phyloP scores from a whole-genome alignment of 2,329 filamentous ascomycete species.

The Neofusicoccum sp. region DNA sequence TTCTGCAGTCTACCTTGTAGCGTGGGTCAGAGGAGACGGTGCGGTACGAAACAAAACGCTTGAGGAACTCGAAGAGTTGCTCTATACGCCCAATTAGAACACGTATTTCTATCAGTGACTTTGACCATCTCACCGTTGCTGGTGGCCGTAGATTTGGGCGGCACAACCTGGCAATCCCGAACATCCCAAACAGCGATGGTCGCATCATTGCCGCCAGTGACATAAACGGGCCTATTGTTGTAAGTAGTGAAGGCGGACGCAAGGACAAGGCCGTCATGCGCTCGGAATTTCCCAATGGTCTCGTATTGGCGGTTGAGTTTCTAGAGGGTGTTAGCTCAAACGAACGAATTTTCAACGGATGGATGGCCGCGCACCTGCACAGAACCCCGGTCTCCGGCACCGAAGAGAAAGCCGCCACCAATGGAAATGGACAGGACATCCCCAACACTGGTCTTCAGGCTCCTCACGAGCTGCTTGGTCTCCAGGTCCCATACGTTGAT shows the following conservation, averaged over 20 bases:
- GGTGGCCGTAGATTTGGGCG: constrained; percentile 51
- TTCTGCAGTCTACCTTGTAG: constrained; percentile 87
- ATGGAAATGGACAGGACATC: constrained; percentile 88
- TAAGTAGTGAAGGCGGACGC: constrained; percentile 76
- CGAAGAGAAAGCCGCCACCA: constrained; percentile 82
- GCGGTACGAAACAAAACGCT: constrained; percentile 87
- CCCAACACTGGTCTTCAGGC: constrained; percentile 76
- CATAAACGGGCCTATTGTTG: constrained; percentile 77
- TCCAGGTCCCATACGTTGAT: constrained; percentile 97
- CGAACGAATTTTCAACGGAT: constrained; percentile 26
- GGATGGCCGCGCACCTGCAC: constrained; percentile 41
- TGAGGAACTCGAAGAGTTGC: constrained; percentile 65
- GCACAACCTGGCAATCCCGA: constrained; percentile 54
- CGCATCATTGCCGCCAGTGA: constrained; percentile 92
- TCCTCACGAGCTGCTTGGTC: constrained; percentile 85
- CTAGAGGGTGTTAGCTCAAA: constrained; percentile 36
- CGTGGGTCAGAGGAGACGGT: constrained; percentile 86
- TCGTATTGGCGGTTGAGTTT: constrained; percentile 83
- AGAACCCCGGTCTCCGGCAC: constrained; percentile 84
- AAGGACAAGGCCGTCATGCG: constrained; percentile 84
- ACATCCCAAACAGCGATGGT: constrained; percentile 88
- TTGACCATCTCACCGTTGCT: constrained; percentile 54
- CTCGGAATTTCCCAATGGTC: constrained; percentile 75
- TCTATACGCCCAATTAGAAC: constrained; percentile 46
- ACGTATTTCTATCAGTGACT: constrained; percentile 15